phyloP scores from a whole-genome alignment of 2,329 filamentous ascomycete genomes.

The Calonectria pseudoturangicola region DNA sequence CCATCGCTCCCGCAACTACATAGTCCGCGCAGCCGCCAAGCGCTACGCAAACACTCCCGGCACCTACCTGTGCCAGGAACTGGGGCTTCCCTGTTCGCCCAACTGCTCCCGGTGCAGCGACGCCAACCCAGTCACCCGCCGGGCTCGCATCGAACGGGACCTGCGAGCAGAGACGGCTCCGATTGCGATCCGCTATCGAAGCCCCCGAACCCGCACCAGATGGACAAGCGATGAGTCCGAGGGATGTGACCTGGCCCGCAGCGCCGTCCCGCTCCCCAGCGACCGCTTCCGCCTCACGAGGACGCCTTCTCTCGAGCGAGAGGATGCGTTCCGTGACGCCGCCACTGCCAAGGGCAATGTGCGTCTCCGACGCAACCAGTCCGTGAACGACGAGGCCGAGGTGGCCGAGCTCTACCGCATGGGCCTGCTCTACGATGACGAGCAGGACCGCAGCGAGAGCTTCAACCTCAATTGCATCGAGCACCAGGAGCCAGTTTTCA shows the following conservation, averaged over 20 bases:
- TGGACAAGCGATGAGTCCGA: conserved; percentile 56
- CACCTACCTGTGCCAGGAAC: conserved; percentile 48
- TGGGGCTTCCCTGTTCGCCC: conserved; percentile 48
- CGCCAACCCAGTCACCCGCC: conserved; percentile 40
- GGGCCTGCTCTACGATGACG: conserved; percentile 67
- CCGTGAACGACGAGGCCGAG: conserved; percentile 59
- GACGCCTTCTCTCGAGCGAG: conserved; percentile 65
- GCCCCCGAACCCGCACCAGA: conserved; percentile 43
- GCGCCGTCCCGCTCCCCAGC: conserved; percentile 60
- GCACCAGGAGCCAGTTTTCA: conserved; percentile 62
- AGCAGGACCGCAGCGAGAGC: conserved; percentile 57
- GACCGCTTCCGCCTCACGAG: conserved; percentile 60
- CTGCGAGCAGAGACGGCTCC: conserved; percentile 40
- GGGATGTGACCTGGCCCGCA: conserved; percentile 60
- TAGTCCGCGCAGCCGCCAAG: conserved; percentile 58
- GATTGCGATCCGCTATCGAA: conserved; percentile 36
- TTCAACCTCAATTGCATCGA: conserved; percentile 64
- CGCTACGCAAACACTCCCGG: conserved; percentile 51
- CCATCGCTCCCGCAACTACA: conserved; percentile 54
- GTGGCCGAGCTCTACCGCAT: conserved; percentile 65
- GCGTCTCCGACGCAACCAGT: conserved; percentile 48
- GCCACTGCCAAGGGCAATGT: conserved; percentile 60
- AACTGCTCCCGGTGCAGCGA: conserved; percentile 37
- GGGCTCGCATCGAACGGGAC: conserved; percentile 50
- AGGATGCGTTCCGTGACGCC: conserved; percentile 68